Percentiles rank a stretch among this genome's conserved stretches.
Conservation (phyloP, 805 yeast genomes). For the Groenewaldozyma salmanticensis region DNA sequence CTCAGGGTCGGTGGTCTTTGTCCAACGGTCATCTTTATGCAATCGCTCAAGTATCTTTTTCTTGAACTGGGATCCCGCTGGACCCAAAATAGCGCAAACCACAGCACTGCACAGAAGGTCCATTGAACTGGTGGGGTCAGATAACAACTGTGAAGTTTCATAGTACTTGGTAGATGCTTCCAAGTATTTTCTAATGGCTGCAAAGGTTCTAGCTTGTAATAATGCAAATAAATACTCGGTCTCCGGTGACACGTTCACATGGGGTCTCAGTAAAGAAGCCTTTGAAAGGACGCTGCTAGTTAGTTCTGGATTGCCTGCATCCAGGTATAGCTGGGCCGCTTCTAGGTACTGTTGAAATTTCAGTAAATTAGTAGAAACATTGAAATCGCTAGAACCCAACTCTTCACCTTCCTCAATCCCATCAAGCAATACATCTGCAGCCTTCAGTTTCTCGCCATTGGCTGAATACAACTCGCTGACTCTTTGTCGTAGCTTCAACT, state of each 20-base stretch:
- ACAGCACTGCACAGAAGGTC: conserved; percentile 22
- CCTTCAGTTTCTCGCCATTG: too few species aligned
- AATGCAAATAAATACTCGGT: conserved; percentile 21
- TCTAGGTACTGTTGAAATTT: too few species aligned
- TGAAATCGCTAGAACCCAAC: too few species aligned
- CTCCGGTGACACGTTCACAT: conserved; percentile 8
- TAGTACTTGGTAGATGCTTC: conserved; percentile 24
- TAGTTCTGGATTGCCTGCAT: conserved; percentile 19
- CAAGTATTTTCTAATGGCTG: conserved; percentile 21
- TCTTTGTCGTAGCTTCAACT: too few species aligned
- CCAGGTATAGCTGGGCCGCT: too few species aligned
- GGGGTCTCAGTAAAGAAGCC: conserved; percentile 19
- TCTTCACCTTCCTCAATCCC: too few species aligned
- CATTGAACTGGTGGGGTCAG: conserved; percentile 19
- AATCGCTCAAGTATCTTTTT: too few species aligned
- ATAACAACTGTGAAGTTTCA: conserved; percentile 18
- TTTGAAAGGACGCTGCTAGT: conserved; percentile 21
- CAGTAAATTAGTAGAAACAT: too few species aligned
- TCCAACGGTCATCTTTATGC: too few species aligned
- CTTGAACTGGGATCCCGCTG: conserved; percentile 27
- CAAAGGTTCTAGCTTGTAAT: conserved; percentile 25
- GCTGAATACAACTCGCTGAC: too few species aligned
- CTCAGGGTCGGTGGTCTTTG: too few species aligned
- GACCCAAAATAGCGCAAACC: conserved; percentile 23
- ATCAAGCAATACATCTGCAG: too few species aligned